Evolutionary conservation across 306 rosid genomes (phyloP), one percentile per base, ranked within the genome.

Genomic region (Trifolium subterraneum): DNA sequence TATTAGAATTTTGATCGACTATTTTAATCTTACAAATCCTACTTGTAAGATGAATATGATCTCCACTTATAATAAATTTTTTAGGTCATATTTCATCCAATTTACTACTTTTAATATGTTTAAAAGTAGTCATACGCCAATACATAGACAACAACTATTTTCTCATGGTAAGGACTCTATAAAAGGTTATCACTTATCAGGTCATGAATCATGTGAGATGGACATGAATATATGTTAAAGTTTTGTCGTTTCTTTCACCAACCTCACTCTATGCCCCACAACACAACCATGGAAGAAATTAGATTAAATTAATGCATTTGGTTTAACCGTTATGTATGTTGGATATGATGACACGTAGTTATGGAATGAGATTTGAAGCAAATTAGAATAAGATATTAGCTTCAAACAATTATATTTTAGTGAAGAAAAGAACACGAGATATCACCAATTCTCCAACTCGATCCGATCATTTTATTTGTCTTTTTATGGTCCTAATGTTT

Each of bases 291-390:
- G 68, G 83, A 87, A 85, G 90, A 85, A 79, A 85, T 70, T 25
- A 78, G 84, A 81, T 86, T 81, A 71, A 47, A 60, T 5, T 11
- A 23, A 44, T 70, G 51, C 64, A 20, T 81, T 83, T 76, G 64
- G 71, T 59, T 78, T 35, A 76, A 74, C 84, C 33, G 59, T 72
- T 81, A n/a, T 79, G 78, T 60, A 62, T 20, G 83, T 76, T 70
- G 68, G 84, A 82, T 84, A 82, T 86, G 72, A 80, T 82, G 85
- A 81, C 90, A 87, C 88, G 87, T 75, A 83, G 78, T 81, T 79
- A 42, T 70, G 78, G 36, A 64, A 80, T 64, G 73, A 66, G 56
- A 74, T 68, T 77, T 68, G 41, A 72, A 62, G 67, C 65, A 48
- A 73, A 80, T 60, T 60, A 60, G 18, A 80, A 55, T 23, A 61